Evolutionary conservation across 2,329 filamentous ascomycete species (phyloP).

Genomic region (Aureobasidium mangrovei): DNA sequence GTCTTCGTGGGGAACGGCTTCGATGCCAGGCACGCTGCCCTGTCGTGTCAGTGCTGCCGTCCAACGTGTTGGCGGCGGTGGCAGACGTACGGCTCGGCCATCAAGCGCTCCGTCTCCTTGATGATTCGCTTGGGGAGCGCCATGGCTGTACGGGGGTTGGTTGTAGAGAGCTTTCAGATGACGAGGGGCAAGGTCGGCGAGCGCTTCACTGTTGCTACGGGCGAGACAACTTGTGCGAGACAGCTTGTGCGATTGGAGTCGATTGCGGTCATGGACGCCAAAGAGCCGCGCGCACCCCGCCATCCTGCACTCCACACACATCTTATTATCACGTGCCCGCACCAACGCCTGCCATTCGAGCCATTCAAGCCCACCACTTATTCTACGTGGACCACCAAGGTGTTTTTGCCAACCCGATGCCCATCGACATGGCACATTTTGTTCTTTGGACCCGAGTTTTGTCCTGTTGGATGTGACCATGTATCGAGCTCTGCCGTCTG

Average conservation of each 20-base stretch:
- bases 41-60: slow-evolving; percentile 6
- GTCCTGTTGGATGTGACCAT: not conserved
- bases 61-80: not conserved
- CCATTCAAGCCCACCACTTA: too few species aligned
- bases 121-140: slow-evolving; percentile 92
- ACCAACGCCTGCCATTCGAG: not conserved
- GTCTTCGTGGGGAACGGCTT: slow-evolving; percentile 89
- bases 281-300: slow-evolving; percentile 1
- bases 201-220: too few species aligned
- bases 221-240: too few species aligned
- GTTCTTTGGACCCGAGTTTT: not conserved
- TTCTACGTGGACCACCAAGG: too few species aligned
- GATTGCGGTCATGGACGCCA: not conserved
- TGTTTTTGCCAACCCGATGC: not conserved
- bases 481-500: not conserved
- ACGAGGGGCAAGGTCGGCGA: too few species aligned
- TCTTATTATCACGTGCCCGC: not conserved
- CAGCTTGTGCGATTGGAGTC: too few species aligned
- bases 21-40: slow-evolving; percentile 84
- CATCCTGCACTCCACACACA: not conserved
- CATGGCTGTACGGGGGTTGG: slow-evolving; percentile 31
- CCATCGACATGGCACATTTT: not conserved
- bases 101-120: slow-evolving; percentile 95
- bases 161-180: not conserved
- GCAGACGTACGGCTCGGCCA: slow-evolving; percentile 77